These are phyloP conservation scores for Lactarius indigo DNA, from an alignment of 768 basidiomycete species.

Conservation along the genomic window DNA sequence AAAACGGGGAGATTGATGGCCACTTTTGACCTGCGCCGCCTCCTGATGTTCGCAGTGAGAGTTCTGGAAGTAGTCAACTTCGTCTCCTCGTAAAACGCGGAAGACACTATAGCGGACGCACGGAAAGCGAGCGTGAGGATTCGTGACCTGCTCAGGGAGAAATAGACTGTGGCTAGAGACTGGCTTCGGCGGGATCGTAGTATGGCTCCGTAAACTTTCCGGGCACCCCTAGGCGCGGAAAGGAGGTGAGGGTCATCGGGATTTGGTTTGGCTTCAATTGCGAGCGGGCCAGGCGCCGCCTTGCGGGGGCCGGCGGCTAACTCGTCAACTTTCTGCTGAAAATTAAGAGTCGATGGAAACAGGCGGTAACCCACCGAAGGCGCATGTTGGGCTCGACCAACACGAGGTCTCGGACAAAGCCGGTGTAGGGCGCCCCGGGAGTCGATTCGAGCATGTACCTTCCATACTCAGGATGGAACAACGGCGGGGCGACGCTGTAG, in stretches of 20 bases:
- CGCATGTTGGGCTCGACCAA: constrained; percentile 95
- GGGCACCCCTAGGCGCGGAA: constrained; percentile 83
- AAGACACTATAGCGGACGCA: constrained; percentile 45
- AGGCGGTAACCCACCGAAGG: constrained; percentile 53
- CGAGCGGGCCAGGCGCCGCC: constrained; percentile 79
- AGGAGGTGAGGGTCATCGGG: constrained; percentile 92
- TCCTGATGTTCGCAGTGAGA: constrained; percentile 94
- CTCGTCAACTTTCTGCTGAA: constrained; percentile 6
- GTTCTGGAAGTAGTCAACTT: constrained; percentile 53
- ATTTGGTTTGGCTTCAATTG: constrained; percentile 84
- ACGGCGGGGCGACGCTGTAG: constrained; percentile 43
- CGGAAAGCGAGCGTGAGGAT: constrained; percentile 98
- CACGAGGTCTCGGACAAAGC: constrained; percentile 78
- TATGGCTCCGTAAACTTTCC: constrained; percentile 93
- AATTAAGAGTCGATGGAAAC: not conserved
- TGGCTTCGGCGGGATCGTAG: constrained; percentile 67
- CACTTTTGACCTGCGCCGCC: constrained; percentile 87
- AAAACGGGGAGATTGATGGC: constrained; percentile 93
- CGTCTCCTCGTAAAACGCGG: constrained; percentile 1
- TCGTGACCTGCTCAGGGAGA: constrained; percentile 92
- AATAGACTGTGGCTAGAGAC: constrained; percentile 91
- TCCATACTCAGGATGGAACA: constrained; percentile 97
- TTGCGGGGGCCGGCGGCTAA: constrained; percentile 31
- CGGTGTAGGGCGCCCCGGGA: constrained; percentile 92
- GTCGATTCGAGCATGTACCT: constrained; percentile 99